Evolutionary conservation across 345 rosid species (phyloP), one percentile per base, ranked within the genome.

Genomic region (Sisymbrium irio): DNA sequence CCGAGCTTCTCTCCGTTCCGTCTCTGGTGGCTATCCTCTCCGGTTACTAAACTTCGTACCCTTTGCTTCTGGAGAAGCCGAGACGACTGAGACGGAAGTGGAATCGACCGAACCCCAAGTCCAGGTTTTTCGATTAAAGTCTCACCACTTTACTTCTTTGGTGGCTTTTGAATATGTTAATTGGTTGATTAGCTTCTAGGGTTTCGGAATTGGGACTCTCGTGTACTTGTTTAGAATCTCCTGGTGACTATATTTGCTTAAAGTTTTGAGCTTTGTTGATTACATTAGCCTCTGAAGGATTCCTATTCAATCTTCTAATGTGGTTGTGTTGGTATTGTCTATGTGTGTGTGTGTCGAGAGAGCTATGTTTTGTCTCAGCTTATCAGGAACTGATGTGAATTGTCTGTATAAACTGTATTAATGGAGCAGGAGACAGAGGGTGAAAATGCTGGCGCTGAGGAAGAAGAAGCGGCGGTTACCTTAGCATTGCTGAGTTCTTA

Each of bases 41-140:
- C 82, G 88, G 46, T 82, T 83, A 58, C 58, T 46, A 6, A 87
- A 79, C 62, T 72, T 83, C 53, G 78, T 69, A 20, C 83, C 88
- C 17, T 87, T 84, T 35, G 83, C 90, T 78, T 82, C 94, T 0
- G 91, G 92, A 15, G 97, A 92, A 56, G 73, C 89, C 0, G 92
- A 86, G 64, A 83, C 89, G 28, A 67, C 83, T 8, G 82, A 81
- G 73, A 75, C 87, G 3, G 77, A 83, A 75, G 79, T 82, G 79
- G 73, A 76, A 54, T 78, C 81, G 55, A 75, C 65, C 72, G 90
- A 92, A 70, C 79, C 86, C 20, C 81, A 84, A 82, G 57, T 84
- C 30, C 83, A 86, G 96, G 97, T 93, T 83, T 67, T 56, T 13
- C 18, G 6, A 51, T 72, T 77, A 41, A 25, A 39, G 9, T n/a